phyloP scores from a whole-genome alignment of 208 protist species.

The Leptomonas seymouri region DNA sequence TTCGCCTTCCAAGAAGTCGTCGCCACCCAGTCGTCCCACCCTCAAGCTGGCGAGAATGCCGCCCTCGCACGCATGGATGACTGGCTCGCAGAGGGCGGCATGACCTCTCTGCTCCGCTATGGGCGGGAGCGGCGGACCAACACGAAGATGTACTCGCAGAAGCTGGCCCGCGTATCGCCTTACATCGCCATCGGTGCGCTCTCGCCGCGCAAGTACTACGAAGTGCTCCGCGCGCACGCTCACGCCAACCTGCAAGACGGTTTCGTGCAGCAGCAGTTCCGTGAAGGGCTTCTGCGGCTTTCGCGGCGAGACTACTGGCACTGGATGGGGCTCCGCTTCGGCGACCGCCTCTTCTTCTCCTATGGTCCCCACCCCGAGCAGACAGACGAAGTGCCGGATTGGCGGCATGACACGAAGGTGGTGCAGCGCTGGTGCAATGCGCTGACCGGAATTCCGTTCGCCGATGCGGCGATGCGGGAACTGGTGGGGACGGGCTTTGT shows the following conservation, averaged over 20 bases:
- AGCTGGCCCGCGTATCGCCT: conserved; percentile 75
- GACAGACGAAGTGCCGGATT: conserved; percentile 73
- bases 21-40: conserved; percentile 74
- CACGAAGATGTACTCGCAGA: conserved; percentile 86
- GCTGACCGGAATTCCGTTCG: conserved; percentile 87
- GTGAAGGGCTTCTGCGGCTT: conserved; percentile 79
- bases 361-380: conserved; percentile 86
- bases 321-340: conserved; percentile 87
- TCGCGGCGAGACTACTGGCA: conserved; percentile 90
- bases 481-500: conserved; percentile 81
- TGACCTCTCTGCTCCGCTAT: conserved; percentile 74
- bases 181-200: conserved; percentile 78
- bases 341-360: conserved; percentile 74
- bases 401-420: conserved; percentile 80
- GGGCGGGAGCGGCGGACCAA: conserved; percentile 74
- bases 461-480: conserved; percentile 89
- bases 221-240: conserved; percentile 64
- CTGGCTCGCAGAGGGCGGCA: conserved; percentile 70
- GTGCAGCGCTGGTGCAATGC: conserved; percentile 86
- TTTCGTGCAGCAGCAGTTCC: conserved; percentile 83
- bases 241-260: conserved; percentile 59
- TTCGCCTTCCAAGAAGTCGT: conserved; percentile 79
- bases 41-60: conserved; percentile 60
- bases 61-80: conserved; percentile 59
- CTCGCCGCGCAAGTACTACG: conserved; percentile 80